Evolutionary conservation across 139 green algal species (phyloP).

Genomic region (Micractinium conductrix): DNA sequence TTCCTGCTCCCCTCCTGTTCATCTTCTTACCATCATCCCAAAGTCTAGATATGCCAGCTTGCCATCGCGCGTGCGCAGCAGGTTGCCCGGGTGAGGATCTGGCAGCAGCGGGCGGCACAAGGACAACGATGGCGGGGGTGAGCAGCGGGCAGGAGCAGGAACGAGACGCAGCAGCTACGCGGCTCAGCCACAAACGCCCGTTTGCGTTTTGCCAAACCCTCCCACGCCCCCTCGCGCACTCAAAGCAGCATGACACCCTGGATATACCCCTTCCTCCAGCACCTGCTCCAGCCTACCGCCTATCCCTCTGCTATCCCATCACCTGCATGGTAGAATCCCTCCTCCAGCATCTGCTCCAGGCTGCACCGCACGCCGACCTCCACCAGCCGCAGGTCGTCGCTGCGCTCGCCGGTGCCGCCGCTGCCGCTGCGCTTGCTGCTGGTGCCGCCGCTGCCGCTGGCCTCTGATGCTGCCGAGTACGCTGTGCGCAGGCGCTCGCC

Average conservation of each 20-base stretch:
- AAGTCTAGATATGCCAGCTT: slow-evolving; percentile 81
- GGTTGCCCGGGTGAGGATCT: slow-evolving; percentile 83
- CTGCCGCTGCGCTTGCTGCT: too few relatives aligned
- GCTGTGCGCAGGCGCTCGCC: slow-evolving; percentile 76
- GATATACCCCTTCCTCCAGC: too few relatives aligned
- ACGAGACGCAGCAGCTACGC: too few relatives aligned
- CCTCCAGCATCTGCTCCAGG: slow-evolving; percentile 66
- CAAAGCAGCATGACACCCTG: too few relatives aligned
- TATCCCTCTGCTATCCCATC: too few relatives aligned
- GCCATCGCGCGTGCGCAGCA: slow-evolving; percentile 55
- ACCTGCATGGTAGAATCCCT: slow-evolving; percentile 58
- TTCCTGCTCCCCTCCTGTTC: too few relatives aligned
- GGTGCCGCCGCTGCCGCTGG: not conserved
- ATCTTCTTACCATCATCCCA: slow-evolving; percentile 93
- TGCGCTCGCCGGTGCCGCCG: too few relatives aligned
- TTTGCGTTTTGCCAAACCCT: too few relatives aligned
- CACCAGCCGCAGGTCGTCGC: slow-evolving; percentile 88
- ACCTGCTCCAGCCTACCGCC: not conserved
- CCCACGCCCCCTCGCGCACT: too few relatives aligned
- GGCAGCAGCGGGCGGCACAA: slow-evolving; percentile 10
- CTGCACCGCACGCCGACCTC: slow-evolving; percentile 71
- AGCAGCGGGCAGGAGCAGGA: too few relatives aligned
- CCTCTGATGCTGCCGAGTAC: not conserved
- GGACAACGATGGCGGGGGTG: not conserved
- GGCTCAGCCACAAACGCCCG: too few relatives aligned